These are phyloP conservation scores for Coprinopsis sp. DNA, from an alignment of 768 basidiomycete genomes.

Conservation along the genomic window DNA sequence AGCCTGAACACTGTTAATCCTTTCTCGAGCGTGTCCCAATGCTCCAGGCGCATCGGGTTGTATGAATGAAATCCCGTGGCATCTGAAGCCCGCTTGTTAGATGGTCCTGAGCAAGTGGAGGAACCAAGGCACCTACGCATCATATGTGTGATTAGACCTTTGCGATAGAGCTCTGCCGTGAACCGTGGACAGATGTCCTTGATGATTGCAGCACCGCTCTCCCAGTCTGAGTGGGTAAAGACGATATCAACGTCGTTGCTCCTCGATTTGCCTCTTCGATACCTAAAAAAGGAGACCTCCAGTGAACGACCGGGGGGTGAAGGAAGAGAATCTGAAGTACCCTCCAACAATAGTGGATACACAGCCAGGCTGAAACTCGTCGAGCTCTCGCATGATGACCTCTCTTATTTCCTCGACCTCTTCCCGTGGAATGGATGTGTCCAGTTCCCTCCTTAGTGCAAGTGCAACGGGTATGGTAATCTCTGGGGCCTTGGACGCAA, in stretches of 20 bases:
- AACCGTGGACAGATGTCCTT: constrained; percentile 60
- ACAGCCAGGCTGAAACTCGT: constrained; percentile 59
- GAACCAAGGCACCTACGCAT: constrained; percentile 55
- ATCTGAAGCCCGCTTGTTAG: constrained; percentile 32
- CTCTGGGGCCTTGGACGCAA: constrained; percentile 20
- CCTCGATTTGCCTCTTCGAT: constrained; percentile 75
- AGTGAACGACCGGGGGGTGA: neutral
- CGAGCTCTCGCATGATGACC: constrained; percentile 64
- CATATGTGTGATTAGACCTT: constrained; percentile 78
- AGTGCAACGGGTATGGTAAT: constrained; percentile 55
- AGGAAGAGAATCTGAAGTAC: constrained; percentile 35
- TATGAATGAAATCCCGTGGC: constrained; percentile 56
- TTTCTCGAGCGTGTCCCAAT: constrained; percentile 82
- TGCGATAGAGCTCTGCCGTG: constrained; percentile 49
- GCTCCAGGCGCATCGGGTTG: constrained; percentile 49
- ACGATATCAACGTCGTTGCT: constrained; percentile 91
- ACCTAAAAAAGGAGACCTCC: constrained; percentile 37
- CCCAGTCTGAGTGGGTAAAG: constrained; percentile 62
- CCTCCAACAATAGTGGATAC: constrained; percentile 77
- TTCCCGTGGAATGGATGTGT: constrained; percentile 51
- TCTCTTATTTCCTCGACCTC: constrained; percentile 79
- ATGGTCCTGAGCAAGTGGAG: neutral
- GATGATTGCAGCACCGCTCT: constrained; percentile 41
- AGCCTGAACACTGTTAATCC: constrained; percentile 75
- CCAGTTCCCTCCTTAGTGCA: constrained; percentile 54